Conservation (phyloP, 257 asterid species). For the Schizonepeta tenuifolia region DNA sequence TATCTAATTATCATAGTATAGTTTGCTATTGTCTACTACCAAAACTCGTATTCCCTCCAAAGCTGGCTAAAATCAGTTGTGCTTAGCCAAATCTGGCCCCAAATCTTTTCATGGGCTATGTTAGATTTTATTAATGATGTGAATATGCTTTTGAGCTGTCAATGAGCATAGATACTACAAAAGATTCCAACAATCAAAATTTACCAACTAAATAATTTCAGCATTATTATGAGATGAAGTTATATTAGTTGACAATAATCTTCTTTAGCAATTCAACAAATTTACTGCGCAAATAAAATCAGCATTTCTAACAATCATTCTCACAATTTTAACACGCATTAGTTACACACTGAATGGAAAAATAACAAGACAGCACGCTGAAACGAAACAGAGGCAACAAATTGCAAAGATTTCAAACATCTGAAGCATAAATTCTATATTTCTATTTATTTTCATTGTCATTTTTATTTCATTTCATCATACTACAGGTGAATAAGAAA, state of each 20-base stretch:
- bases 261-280: background rate
- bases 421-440: no score
- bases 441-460: no score
- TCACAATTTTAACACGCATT: conserved; percentile 60
- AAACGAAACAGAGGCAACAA: no score
- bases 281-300: background rate
- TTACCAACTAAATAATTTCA: background rate
- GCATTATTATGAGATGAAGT: no score
- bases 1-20: no score
- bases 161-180: background rate
- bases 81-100: no score
- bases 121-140: background rate
- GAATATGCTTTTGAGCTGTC: background rate
- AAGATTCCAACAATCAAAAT: background rate
- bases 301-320: conserved; percentile 7
- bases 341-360: no score
- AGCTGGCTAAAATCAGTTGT: background rate
- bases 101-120: background rate
- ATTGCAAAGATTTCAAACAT: no score
- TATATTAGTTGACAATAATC: background rate
- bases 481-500: no score
- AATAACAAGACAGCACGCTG: no score
- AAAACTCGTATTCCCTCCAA: background rate
- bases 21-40: no score
- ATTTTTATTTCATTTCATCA: no score